Evolutionary conservation across 2,329 filamentous ascomycete species (phyloP).

Genomic region (Conoideocrella luteorostrata): DNA sequence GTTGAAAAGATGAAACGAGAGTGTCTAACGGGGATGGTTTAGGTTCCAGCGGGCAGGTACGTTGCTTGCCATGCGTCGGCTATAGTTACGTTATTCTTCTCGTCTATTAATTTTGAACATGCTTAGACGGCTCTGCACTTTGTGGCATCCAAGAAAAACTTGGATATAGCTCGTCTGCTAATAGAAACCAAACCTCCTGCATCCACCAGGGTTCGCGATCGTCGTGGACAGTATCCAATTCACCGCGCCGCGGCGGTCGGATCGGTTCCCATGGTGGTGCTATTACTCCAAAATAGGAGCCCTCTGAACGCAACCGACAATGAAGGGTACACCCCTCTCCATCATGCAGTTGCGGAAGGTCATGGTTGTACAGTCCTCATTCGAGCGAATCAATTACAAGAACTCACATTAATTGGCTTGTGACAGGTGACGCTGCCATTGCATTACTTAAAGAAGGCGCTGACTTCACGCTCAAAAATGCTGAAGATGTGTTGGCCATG

Average conservation of each 20-base stretch:
- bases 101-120: too few relatives aligned
- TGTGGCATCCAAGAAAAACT: conserved; percentile 79
- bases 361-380: too few relatives aligned
- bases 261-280: conserved; percentile 75
- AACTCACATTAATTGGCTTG: too few relatives aligned
- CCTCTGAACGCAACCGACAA: conserved; percentile 78
- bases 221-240: conserved; percentile 79
- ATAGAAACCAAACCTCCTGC: conserved; percentile 63
- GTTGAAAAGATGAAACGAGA: background rate
- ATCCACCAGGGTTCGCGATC: conserved; percentile 74
- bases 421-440: conserved; percentile 73
- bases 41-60: conserved; percentile 54
- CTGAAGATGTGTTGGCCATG: conserved; percentile 63
- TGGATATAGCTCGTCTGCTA: conserved; percentile 75
- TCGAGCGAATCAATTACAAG: too few relatives aligned
- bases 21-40: background rate
- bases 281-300: conserved; percentile 70
- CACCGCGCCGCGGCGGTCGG: conserved; percentile 90
- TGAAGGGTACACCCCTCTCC: conserved; percentile 80
- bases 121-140: conserved; percentile 93
- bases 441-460: conserved; percentile 78
- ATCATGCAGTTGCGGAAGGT: conserved; percentile 77
- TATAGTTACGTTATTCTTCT: background rate
- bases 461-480: conserved; percentile 70
- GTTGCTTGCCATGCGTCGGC: too few relatives aligned